These are phyloP conservation scores for Backusella sp. DNA, from an alignment of 192 early-diverging fungal species.

Conservation along the genomic window DNA sequence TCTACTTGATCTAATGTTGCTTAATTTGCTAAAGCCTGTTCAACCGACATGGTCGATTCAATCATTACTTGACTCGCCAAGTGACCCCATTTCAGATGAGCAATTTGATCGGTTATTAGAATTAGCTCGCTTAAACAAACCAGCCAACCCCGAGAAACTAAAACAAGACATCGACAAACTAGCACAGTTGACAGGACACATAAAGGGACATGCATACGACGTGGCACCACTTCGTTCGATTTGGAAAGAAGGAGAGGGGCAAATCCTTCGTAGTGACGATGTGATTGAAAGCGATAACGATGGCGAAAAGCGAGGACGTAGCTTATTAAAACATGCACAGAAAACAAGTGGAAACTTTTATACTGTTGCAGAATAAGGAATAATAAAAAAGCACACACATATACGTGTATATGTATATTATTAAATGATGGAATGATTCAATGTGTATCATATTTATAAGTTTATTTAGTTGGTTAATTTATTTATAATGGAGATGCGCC, in stretches of 20 bases:
- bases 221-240: conserved; percentile 28
- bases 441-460: neutral
- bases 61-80: conserved; percentile 12
- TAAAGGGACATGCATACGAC: conserved; percentile 20
- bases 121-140: conserved; percentile 9
- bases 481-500: conserved; percentile 8
- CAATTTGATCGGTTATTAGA: conserved; percentile 23
- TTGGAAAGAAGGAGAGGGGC: conserved; percentile 21
- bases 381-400: neutral
- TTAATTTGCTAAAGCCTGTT: conserved; percentile 8
- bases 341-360: conserved; percentile 32
- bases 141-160: conserved; percentile 8
- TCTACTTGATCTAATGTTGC: neutral
- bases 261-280: conserved; percentile 9
- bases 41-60: conserved; percentile 37
- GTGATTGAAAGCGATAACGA: neutral
- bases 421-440: too few relatives aligned
- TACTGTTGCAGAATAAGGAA: conserved; percentile 5
- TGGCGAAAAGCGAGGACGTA: conserved; percentile 5
- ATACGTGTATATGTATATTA: neutral
- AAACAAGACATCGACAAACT: conserved; percentile 34
- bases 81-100: conserved; percentile 16
- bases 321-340: conserved; percentile 17
- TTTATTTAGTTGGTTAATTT: conserved; percentile 1
- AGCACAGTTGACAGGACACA: conserved; percentile 27